Base-by-base conservation (phyloP, 2,329 filamentous ascomycete genomes). In the Thelonectria rubi region DNA sequence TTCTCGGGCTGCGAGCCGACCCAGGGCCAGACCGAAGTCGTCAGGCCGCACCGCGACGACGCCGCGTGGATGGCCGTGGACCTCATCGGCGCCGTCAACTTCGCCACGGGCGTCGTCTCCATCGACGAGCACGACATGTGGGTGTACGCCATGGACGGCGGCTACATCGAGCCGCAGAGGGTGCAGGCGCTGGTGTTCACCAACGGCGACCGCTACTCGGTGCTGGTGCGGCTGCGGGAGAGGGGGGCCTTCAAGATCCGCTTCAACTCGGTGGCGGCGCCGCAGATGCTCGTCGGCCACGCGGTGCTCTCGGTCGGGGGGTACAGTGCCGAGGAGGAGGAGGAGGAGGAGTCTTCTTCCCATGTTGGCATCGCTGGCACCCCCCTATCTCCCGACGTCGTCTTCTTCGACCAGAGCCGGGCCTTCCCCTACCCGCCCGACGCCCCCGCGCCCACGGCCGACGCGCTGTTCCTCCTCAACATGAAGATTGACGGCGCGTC, bases 251-350 rank as follows among this genome's bases (percentile, higher is more conserved):
- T 85, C 71, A 81, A 81, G 7, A 81, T 88, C 32, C 85, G 87
- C 3, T 76, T 84, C 42, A 81, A 82, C 24, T 81, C 83, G 15
- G 74, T 76, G 14, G 78, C 76, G 30, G 72, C 79, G 2, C 80
- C 82, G 11, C 88, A 90, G 69, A 79, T 88, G 55, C 78, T 89
- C 30, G 78, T 79, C 14, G 86, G 82, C 1, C 78, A 80, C 17
- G 86, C 83, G 1, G 75, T 80, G 9, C 73, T 90, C 40, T 76
- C 77, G 2, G 73, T 79, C 15, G 58, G 64, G 3, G 68, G 68
- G n/a, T 66, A 69, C 62, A 68, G 63, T 21, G 21, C 26, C 8
- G 40, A 18, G 14, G 30, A 30, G 4, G 51, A 63, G 10, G 26
- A 60, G 8, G 65, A 70, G 0, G 77, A 78, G 0, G 65, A 70